Evolutionary conservation across 257 asterid species (phyloP).

Genomic region (Solanum paucissectum): DNA sequence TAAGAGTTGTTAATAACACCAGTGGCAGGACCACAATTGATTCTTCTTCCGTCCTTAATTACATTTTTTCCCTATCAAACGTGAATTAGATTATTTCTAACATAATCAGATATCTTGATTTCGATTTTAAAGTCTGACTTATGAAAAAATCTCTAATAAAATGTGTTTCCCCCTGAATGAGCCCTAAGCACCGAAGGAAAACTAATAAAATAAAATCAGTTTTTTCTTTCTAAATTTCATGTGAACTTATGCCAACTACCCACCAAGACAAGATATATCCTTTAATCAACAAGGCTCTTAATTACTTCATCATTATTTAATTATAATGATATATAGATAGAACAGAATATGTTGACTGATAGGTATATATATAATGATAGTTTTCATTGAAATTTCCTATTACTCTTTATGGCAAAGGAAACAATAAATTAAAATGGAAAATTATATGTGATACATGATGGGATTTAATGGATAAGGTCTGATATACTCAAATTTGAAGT

Average conservation of each 20-base stretch:
- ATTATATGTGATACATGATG: neutral
- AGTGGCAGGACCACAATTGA: constrained; percentile 9
- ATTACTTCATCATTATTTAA: constrained; percentile 6
- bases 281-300: neutral
- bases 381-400: neutral
- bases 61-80: neutral
- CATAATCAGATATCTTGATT: too few relatives aligned
- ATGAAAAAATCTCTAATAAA: too few relatives aligned
- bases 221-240: neutral
- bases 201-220: too few relatives aligned
- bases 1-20: constrained; percentile 10
- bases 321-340: neutral
- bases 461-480: neutral
- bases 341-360: neutral
- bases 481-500: neutral
- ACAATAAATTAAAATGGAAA: neutral
- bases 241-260: neutral
- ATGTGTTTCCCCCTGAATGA: neutral
- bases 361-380: neutral
- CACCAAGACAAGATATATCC: neutral
- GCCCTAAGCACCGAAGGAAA: neutral
- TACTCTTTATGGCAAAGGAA: neutral
- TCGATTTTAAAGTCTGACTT: too few relatives aligned
- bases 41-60: neutral
- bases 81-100: neutral